phyloP scores from a whole-genome alignment of 2,329 filamentous ascomycete genomes.

The Tolypocladium paradoxum region DNA sequence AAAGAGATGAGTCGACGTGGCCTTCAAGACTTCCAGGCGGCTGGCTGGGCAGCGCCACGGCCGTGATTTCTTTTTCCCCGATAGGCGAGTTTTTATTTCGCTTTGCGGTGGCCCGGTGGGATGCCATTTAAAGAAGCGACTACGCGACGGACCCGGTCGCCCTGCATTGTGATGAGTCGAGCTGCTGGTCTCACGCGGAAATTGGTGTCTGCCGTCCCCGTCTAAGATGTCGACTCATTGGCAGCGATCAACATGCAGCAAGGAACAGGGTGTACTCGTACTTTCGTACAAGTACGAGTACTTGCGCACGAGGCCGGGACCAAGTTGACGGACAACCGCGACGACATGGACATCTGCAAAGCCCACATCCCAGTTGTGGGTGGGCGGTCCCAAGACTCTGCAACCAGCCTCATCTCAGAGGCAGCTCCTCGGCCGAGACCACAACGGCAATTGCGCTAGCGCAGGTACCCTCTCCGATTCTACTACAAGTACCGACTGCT shows the following conservation, averaged over 20 bases:
- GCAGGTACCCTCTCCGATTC: slow-evolving; percentile 1
- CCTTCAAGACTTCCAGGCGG: background rate
- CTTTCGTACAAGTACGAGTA: too few species aligned
- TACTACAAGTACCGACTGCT: too few species aligned
- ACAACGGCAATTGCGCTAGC: slow-evolving; percentile 1
- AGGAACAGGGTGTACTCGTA: too few species aligned
- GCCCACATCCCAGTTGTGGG: background rate
- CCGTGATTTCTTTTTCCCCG: background rate
- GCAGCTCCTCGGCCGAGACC: background rate
- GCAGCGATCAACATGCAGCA: background rate
- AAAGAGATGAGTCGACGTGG: background rate
- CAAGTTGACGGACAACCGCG: background rate
- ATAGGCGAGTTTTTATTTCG: background rate
- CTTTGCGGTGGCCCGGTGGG: background rate
- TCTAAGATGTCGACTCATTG: background rate
- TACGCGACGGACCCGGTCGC: background rate
- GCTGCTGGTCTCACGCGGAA: slow-evolving; percentile 1
- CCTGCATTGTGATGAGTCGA: slow-evolving; percentile 1
- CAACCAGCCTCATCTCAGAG: too few species aligned
- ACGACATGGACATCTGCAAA: background rate
- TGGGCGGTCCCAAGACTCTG: too few species aligned
- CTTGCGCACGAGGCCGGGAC: background rate
- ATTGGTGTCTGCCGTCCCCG: background rate
- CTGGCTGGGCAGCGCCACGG: background rate
- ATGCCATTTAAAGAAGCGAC: background rate